Percentiles rank a stretch among this genome's conserved stretches.
phyloP scores from a whole-genome alignment of 257 asterid species.

The Nicotiana benthamiana region DNA sequence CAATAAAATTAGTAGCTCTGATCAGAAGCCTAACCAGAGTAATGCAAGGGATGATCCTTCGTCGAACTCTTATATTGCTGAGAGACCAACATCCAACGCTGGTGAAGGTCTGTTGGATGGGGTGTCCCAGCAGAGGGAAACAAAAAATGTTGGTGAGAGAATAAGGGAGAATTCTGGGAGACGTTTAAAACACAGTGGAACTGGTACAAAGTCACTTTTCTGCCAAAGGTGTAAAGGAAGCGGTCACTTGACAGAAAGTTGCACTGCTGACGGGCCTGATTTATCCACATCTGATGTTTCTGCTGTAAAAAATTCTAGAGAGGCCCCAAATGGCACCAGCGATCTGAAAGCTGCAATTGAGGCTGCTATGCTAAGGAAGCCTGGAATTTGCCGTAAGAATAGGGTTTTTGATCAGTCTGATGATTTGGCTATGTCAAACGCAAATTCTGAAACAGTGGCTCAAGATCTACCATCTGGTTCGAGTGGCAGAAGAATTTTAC shows the following conservation, averaged over 20 bases:
- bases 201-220: conserved; percentile 6
- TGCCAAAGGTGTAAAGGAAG: conserved; percentile 31
- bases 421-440: conserved; percentile 30
- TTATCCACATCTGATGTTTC: conserved; percentile 20
- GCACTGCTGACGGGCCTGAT: conserved; percentile 15
- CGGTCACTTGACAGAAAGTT: conserved; percentile 26
- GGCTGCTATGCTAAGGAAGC: conserved; percentile 80
- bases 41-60: conserved; percentile 38
- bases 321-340: conserved; percentile 30
- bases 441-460: conserved; percentile 31
- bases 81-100: conserved; percentile 25
- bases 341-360: conserved; percentile 75
- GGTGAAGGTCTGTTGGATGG: conserved; percentile 48
- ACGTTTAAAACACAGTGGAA: conserved; percentile 34
- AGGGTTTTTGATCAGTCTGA: conserved; percentile 44
- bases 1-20: conserved; percentile 28
- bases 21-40: conserved; percentile 34
- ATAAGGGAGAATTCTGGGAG: conserved; percentile 45
- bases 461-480: conserved; percentile 30
- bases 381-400: conserved; percentile 53
- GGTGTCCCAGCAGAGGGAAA: conserved; percentile 36
- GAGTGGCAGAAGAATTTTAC: conserved; percentile 27
- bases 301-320: conserved; percentile 43
- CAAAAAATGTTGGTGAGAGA: conserved; percentile 38
- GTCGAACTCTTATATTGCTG: conserved; percentile 27